A percentile compares a stretch with the other conserved stretches of the same genome.
Conservation (phyloP, 345 rosid genomes). For the Linum trigynum region DNA sequence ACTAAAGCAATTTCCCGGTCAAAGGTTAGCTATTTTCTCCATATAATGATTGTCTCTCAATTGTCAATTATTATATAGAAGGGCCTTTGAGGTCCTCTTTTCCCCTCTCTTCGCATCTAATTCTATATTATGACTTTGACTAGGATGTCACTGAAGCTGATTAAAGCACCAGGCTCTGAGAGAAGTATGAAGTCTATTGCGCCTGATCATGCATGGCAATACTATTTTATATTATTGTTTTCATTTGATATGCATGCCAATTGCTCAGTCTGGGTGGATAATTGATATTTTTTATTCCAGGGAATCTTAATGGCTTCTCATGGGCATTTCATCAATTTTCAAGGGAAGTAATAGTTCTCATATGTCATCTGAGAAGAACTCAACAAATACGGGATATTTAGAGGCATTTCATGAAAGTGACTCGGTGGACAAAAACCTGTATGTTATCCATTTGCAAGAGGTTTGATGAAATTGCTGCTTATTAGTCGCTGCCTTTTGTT, state of each 20-base stretch:
- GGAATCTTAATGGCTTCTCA: constrained; percentile 35
- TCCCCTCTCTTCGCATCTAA: constrained; percentile 3
- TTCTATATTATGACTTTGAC: constrained; percentile 11
- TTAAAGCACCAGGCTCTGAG: constrained; percentile 62
- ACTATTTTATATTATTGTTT: not conserved
- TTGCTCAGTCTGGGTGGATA: not conserved
- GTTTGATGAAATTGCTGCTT: not conserved
- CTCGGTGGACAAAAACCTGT: not conserved
- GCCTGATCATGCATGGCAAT: constrained; percentile 67
- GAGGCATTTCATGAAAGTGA: not conserved
- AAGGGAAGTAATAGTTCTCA: constrained; percentile 55
- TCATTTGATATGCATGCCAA: not conserved
- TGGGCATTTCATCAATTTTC: constrained; percentile 89
- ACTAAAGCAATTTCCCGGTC: constrained; percentile 41
- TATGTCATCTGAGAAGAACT: constrained; percentile 40
- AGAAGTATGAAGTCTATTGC: constrained; percentile 52
- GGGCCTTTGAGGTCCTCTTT: not conserved
- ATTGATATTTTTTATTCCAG: constrained; percentile 6
- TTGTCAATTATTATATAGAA: not conserved
- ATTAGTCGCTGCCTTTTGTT: not conserved
- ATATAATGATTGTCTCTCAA: not conserved
- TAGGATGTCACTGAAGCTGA: constrained; percentile 75
- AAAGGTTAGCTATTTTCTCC: constrained; percentile 39
- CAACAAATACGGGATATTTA: not conserved
- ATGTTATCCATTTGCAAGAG: not conserved